Base-by-base conservation (phyloP, 768 basidiomycete genomes). In the Auricularia heimuer region DNA sequence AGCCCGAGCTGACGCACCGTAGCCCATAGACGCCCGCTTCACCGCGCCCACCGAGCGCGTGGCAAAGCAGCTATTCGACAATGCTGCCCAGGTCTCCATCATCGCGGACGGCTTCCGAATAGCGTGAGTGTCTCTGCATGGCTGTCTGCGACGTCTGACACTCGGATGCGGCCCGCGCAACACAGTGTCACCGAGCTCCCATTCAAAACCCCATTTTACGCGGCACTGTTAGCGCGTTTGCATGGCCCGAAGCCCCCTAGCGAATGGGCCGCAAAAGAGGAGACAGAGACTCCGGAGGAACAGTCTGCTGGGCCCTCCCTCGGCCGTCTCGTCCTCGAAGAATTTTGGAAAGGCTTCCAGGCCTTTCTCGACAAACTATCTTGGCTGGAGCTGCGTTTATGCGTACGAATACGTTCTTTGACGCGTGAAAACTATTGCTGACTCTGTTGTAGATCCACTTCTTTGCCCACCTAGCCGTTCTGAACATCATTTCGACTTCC, bases 321-420 rank as follows among this genome's bases (percentile, higher is more conserved):
- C 0, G 90, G 91, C 1, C 82, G 82, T 63, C 83, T 87, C 56
- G 80, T 95, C 16, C 76, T 96, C 21, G 89, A 94, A 68, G 94
- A 98, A 71, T 88, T 94, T 65, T 90, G 89, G 84, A 91, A 90
- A 75, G 90, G 89, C 2, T 97, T 98, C 73, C 91, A 94, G 70
- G 82, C 84, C 2, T 92, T 87, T 73, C 79, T 98, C 24, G 94
- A 97, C 76, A 90, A 90, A 67, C 77, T 94, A 34, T 85, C 90
- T 63, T 98, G 95, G 96, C 82, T 92, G 70, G 91, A 95, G 69
- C 87, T 90, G 54, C 84, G 95, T 67, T 80, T 94, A 72, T 89
- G 89, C 68, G 94, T 96, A 72, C 76, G 92, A 16, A 66, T 36
- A 10, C 63, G 33, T 64, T 4, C 39, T 42, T 58, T 66, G 24